Base-by-base conservation (phyloP, 805 yeast species). In the Metschnikowia amazonensis region DNA sequence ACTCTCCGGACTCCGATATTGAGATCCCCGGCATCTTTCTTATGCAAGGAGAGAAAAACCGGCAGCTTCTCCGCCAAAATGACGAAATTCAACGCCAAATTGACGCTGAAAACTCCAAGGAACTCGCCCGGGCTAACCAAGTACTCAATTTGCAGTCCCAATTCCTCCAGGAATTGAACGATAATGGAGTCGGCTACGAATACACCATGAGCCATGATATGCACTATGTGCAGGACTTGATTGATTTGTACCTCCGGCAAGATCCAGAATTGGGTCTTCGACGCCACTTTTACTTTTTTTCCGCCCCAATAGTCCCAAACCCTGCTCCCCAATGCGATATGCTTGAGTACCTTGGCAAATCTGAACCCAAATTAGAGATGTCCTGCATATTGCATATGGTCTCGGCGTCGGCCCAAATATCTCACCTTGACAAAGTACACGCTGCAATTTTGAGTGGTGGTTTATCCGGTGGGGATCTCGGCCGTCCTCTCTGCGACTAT, bases 21-120 rank as follows among this genome's bases (percentile, higher is more conserved):
- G 47, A 43, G 6, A 48, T 68, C 18, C 72, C 73, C 1, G 42
- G 61, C 11, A 54, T 67, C 2, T 68, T 67, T 43, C 52, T 53
- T 27, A 51, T 53, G 13, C 64, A 60, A 32, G 72, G 66, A 18
- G 56, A 52, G 32, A 53, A 49, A 35, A 63, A 67, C 43, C 58
- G 59, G 23, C 46, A 51, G 43, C 46, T 67, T 6, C 50, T 57
- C n/a, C 45, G 39, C 27, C 55, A 50, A 38, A 55, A 60, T 37
- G 32, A 44, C 4, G 48, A 56, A 27, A 60, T 67, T 25, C 44
- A 56, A 23, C 43, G 43, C 7, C 60, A 55, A 17, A 30, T 65
- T 25, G 44, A n/a, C 2, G 44, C 48, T 9, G 64, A 60, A 9
- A 56, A 54, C 23, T 35, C 23, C 8, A 46, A 53, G 35, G 48